Evolutionary conservation across 1,139 yeast species (phyloP), one percentile per base, ranked within the genome.

Genomic region (Saccharomycopsis crataegensis): DNA sequence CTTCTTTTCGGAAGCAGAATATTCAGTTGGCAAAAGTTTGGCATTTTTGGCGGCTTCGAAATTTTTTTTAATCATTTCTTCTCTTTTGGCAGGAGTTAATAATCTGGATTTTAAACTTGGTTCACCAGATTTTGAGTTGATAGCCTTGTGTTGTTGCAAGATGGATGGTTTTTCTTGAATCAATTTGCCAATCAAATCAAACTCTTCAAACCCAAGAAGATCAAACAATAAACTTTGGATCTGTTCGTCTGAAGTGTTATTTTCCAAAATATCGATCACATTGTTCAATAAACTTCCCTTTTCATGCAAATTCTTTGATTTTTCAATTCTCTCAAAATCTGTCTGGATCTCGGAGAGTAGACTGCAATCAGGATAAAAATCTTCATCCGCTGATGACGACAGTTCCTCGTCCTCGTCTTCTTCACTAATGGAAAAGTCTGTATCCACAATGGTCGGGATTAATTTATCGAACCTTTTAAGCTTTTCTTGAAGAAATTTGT

Each of bases 171-270:
- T 77, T 53, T 82, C 72, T 56, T 80, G 80, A 3, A 91, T 66
- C 14, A 93, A 69, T 52, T 77, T 79, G 1, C 90, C 75, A 8
- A 90, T 86, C 52, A 90, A 68, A 52, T 89, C 96, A 58, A 93
- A 77, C 62, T 89, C 86, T 41, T 89, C 96, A 62, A 82, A 86
- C 0, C 99, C 98, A 4, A 93, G 68, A 8, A 87, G 74, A 64
- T 90, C 96, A 59, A 88, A 82, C 42, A 93, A 68, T 1, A 76
- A 66, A 7, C 85, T 80, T 62, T 86, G 93, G 11, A 83, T 66
- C 49, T 81, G 86, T 50, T 82, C 86, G 53, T 83, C 89, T 41
- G 75, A 64, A 7, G 68, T 64, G 40, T 73, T 68, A 0, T 64
- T 59, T 14, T 61, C 61, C 8, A 77, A 56, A 0, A 62, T 57